Percentiles rank a stretch among this genome's conserved stretches.
Conservation (phyloP, 169 alveolate species). For the Plasmodium vivax region DNA sequence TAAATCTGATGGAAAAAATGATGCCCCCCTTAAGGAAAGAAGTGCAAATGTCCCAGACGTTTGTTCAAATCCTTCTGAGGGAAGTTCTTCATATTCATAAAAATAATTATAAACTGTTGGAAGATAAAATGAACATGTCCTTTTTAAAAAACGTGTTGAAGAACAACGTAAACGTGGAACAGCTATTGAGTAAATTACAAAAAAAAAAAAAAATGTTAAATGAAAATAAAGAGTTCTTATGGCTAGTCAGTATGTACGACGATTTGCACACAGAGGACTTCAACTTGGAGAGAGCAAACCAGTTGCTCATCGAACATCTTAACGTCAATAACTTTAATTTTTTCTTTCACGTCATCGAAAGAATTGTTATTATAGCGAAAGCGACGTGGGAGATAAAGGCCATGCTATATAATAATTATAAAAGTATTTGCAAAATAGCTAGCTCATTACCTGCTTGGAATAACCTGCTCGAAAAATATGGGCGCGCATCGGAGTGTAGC, state of each 20-base stretch:
- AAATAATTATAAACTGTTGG: slow-evolving; percentile 5
- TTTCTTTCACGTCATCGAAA: slow-evolving; percentile 41
- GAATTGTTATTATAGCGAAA: slow-evolving; percentile 22
- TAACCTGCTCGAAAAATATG: slow-evolving; percentile 47
- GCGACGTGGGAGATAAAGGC: slow-evolving; percentile 68
- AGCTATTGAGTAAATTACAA: slow-evolving; percentile 66
- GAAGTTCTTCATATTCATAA: slow-evolving; percentile 34
- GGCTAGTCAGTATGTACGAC: slow-evolving; percentile 27
- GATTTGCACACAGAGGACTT: background rate
- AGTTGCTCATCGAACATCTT: background rate
- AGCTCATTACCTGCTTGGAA: slow-evolving; percentile 6
- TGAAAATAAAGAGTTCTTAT: slow-evolving; percentile 34
- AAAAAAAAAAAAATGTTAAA: slow-evolving; percentile 35
- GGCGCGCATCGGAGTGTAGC: slow-evolving; percentile 6
- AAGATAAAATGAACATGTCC: slow-evolving; percentile 39
- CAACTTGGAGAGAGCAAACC: background rate
- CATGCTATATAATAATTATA: slow-evolving; percentile 63
- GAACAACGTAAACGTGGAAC: slow-evolving; percentile 39
- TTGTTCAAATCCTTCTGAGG: slow-evolving; percentile 10
- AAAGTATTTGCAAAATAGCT: slow-evolving; percentile 47
- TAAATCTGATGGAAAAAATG: slow-evolving; percentile 48
- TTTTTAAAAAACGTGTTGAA: slow-evolving; percentile 40
- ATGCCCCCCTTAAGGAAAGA: slow-evolving; percentile 58
- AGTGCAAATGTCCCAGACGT: slow-evolving; percentile 11
- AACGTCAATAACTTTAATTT: slow-evolving; percentile 11